phyloP scores from a whole-genome alignment of 2,329 filamentous ascomycete species.

The Colletotrichum costaricense region DNA sequence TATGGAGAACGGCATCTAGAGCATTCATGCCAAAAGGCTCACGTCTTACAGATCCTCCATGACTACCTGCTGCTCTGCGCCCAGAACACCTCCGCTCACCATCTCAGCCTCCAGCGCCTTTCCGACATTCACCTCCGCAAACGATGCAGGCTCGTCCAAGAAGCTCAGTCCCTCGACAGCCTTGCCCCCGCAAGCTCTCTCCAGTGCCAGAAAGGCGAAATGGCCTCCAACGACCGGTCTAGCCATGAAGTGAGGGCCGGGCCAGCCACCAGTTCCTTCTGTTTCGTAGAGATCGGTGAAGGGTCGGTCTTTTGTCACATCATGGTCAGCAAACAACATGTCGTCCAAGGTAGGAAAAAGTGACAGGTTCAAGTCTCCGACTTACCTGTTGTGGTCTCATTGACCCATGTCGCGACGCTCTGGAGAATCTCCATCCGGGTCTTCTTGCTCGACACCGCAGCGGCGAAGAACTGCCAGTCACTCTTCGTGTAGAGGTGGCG shows the following conservation, averaged over 20 bases:
- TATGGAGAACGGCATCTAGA: background rate
- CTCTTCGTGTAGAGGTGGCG: constrained; percentile 88
- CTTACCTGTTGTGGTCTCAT: constrained; percentile 78
- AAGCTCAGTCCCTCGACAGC: constrained; percentile 69
- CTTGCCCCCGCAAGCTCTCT: constrained; percentile 80
- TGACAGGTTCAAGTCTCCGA: no score
- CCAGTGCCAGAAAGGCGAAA: constrained; percentile 86
- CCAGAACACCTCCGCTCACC: constrained; percentile 36
- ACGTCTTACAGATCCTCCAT: constrained; percentile 19
- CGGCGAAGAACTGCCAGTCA: constrained; percentile 92
- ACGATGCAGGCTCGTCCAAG: constrained; percentile 51
- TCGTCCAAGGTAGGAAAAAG: no score
- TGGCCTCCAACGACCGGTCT: constrained; percentile 87
- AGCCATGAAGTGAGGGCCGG: constrained; percentile 81
- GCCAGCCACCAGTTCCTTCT: constrained; percentile 80
- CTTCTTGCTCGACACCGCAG: constrained; percentile 77
- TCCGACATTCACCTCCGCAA: constrained; percentile 48
- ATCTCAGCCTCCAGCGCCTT: constrained; percentile 43
- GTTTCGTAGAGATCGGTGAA: constrained; percentile 88
- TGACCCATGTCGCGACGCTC: constrained; percentile 82
- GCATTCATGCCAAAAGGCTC: background rate
- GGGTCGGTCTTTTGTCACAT: constrained; percentile 66
- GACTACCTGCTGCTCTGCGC: background rate
- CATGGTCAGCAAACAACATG: background rate
- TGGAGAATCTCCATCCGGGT: constrained; percentile 79